phyloP scores from a whole-genome alignment of 768 basidiomycete species.

The Leucosporidium creatinivorum region DNA sequence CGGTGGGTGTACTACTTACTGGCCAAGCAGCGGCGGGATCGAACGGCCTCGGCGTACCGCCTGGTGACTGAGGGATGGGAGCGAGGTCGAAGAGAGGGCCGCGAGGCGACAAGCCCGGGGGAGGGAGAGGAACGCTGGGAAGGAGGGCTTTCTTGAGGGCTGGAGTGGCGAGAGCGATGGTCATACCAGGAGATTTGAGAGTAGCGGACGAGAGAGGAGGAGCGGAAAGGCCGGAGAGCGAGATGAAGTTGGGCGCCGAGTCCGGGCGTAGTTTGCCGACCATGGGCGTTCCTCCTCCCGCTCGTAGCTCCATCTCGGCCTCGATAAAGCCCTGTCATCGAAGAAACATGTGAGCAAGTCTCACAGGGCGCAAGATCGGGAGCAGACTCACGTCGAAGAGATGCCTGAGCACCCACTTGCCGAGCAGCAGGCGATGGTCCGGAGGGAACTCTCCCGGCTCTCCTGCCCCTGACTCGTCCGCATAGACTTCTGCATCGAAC shows the following conservation, averaged over 20 bases:
- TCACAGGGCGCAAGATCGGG: neutral
- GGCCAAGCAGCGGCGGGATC: neutral
- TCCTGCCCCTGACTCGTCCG: conserved; percentile 58
- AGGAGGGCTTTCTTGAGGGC: conserved; percentile 47
- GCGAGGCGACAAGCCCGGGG: conserved; percentile 5
- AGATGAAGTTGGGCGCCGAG: conserved; percentile 17
- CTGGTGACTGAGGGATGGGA: conserved; percentile 22
- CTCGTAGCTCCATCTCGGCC: conserved; percentile 24
- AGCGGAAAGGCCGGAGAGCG: conserved; percentile 13
- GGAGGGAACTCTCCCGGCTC: conserved; percentile 54
- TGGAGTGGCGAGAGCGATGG: conserved; percentile 55
- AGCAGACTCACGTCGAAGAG: conserved; percentile 27
- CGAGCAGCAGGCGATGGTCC: conserved; percentile 67
- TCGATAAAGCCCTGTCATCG: conserved; percentile 29
- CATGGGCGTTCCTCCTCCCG: neutral
- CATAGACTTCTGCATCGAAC: conserved; percentile 92
- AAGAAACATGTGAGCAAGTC: neutral
- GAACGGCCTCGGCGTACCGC: neutral
- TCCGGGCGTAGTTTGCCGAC: neutral
- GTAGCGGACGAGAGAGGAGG: conserved; percentile 4
- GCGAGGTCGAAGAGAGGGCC: conserved; percentile 11
- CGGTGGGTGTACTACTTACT: neutral
- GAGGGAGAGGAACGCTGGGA: conserved; percentile 7
- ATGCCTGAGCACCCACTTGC: conserved; percentile 36
- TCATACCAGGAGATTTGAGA: conserved; percentile 36